Base-by-base conservation (phyloP, 176 grass and related monocot species). In the Saccharum spontaneum region DNA sequence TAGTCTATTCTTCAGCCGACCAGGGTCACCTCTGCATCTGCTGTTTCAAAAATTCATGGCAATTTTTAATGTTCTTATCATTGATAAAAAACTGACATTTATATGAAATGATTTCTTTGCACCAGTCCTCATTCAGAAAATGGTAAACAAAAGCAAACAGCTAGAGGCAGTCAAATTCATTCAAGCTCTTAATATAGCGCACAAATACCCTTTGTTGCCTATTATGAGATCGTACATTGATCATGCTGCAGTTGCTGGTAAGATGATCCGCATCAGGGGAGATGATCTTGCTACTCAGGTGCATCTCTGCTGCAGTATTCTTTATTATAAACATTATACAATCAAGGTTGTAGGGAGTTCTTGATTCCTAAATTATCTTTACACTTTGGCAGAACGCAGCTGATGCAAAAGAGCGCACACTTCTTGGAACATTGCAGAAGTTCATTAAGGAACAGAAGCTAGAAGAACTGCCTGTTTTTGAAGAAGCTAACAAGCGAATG, bases 131-230 rank as follows among this genome's bases (percentile, higher is more conserved):
- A 82, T 89, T 79, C 80, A 84, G 73, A 84, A 77, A 75, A 82
- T 94, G 92, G 84, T 54, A 57, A 69, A 52, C 10, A 91, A 89
- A 46, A 73, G 87, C 71, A 89, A 86, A 69, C 92, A 94, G 69
- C 67, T 91, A 7, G 87, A 94, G 38, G 86, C 81, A 0, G 87
- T 91, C 78, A 91, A 89, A 84, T 91, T 94, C 77, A 87, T 91
- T 73, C 87, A 79, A 89, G 67, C 89, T 87, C 78, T 94, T 81
- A 85, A 89, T 85, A 70, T 89, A 48, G 67, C 39, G 50, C 59
- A 91, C 16, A 91, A 89, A 44, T 83, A 82, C 73, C 84, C 89
- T 48, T 71, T 88, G 37, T 84, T 87, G 44, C 84, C 89, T 79
- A 10, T 94, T 60, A 14, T 94, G 67, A 87, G 85, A 41, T 80